Percentiles rank a stretch among this genome's conserved stretches.
Evolutionary conservation across 306 rosid species (phyloP).

Genomic region (Acacia confusa): DNA sequence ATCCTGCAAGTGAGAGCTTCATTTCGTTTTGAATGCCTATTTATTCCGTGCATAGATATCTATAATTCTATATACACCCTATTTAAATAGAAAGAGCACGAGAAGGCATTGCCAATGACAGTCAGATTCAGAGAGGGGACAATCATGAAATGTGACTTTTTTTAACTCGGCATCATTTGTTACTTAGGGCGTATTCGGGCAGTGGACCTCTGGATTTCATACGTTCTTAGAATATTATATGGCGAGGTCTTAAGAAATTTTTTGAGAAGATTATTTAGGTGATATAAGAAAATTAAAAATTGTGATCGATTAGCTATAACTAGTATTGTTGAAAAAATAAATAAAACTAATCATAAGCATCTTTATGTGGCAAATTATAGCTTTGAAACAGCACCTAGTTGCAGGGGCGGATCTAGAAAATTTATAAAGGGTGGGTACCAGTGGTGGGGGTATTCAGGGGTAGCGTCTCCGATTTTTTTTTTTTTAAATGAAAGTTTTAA

Average conservation of each 20-base stretch:
- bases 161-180: not conserved
- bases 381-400: not conserved
- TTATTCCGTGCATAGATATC: conserved; percentile 15
- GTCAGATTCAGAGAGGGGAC: not conserved
- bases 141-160: conserved; percentile 6
- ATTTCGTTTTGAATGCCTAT: conserved; percentile 7
- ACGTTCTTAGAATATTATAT: not conserved
- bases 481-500: no score
- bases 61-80: not conserved
- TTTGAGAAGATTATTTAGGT: not conserved
- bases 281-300: not conserved
- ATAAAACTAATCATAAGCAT: not conserved
- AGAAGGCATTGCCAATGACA: not conserved
- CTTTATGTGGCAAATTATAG: not conserved
- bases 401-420: no score
- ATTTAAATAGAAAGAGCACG: not conserved
- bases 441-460: no score
- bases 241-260: not conserved
- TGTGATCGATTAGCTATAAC: not conserved
- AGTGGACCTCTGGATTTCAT: not conserved
- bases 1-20: conserved; percentile 18
- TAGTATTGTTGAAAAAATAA: not conserved
- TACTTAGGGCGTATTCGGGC: not conserved
- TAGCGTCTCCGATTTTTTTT: no score
- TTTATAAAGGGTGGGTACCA: no score